Evolutionary conservation across 495 filamentous ascomycete genomes (phyloP).

Genomic region (Aspergillus wentii): DNA sequence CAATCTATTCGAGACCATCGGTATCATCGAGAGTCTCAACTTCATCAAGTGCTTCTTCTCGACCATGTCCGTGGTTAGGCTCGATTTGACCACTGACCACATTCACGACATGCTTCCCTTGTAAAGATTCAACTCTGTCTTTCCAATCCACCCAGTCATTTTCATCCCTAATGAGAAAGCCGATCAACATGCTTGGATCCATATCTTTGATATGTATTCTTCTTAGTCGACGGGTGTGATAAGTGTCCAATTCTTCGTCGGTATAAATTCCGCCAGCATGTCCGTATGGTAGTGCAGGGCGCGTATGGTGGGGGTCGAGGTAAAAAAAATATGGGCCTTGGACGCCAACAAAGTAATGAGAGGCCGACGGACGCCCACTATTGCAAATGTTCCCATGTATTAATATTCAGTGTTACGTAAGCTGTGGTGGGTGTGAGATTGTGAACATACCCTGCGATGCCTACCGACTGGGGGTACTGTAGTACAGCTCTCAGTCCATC

Average conservation of each 20-base stretch:
- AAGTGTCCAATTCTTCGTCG: conserved; percentile 69
- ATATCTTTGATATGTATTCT: conserved; percentile 83
- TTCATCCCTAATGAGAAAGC: conserved; percentile 81
- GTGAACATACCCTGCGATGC: conserved; percentile 83
- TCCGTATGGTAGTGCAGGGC: conserved; percentile 59
- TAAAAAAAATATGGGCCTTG: conserved; percentile 90
- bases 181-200: conserved; percentile 98
- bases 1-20: conserved; percentile 35
- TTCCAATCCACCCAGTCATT: conserved; percentile 85
- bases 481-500: conserved; percentile 77
- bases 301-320: conserved; percentile 84
- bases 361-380: conserved; percentile 89
- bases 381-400: too few species aligned
- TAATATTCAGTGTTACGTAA: too few species aligned
- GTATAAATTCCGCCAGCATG: conserved; percentile 50
- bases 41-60: conserved; percentile 77
- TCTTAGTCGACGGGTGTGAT: conserved; percentile 81
- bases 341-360: conserved; percentile 96
- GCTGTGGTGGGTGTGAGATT: too few species aligned
- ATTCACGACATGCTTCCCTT: conserved; percentile 81
- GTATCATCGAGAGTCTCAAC: conserved; percentile 81
- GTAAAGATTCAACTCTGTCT: conserved; percentile 55
- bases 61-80: conserved; percentile 49
- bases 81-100: conserved; percentile 63
- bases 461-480: conserved; percentile 83